These are phyloP conservation scores for Gossypium gossypioides DNA, from an alignment of 441 rosid genomes.

Conservation along the genomic window DNA sequence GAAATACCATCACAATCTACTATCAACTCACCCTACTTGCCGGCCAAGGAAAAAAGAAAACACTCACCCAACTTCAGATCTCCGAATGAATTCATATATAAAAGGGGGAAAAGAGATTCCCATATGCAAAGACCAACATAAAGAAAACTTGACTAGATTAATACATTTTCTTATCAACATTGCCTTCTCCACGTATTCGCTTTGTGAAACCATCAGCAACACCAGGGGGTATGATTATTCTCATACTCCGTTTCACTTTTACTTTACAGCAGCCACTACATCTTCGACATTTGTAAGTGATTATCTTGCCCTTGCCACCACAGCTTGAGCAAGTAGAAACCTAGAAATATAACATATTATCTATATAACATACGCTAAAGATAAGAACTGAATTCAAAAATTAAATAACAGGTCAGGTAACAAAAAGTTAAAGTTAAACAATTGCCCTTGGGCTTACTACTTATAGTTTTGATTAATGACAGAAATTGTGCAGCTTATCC, in stretches of 20 bases:
- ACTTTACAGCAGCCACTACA: slow-evolving; percentile 63
- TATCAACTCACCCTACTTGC: not conserved
- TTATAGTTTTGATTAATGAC: not conserved
- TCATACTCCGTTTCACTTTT: slow-evolving; percentile 44
- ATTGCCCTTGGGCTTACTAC: not conserved
- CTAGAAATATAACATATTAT: slow-evolving; percentile 36
- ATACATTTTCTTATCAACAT: slow-evolving; percentile 57
- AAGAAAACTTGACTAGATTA: not conserved
- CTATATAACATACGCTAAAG: slow-evolving; percentile 16
- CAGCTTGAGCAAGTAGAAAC: slow-evolving; percentile 76
- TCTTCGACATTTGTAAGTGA: slow-evolving; percentile 58
- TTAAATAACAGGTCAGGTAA: not conserved
- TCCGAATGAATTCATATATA: not conserved
- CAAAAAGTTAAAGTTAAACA: not conserved
- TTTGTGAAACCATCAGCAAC: slow-evolving; percentile 62
- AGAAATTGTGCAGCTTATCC: not conserved
- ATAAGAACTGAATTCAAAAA: slow-evolving; percentile 8
- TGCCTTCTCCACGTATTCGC: slow-evolving; percentile 67
- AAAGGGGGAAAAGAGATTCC: not conserved
- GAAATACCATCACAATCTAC: not conserved
- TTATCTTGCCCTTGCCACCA: slow-evolving; percentile 67
- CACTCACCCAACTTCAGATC: not conserved
- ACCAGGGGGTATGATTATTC: slow-evolving; percentile 72
- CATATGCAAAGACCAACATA: not conserved
- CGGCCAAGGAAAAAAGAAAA: not conserved